Evolutionary conservation across 306 rosid species (phyloP).

Genomic region (Vicia villosa): DNA sequence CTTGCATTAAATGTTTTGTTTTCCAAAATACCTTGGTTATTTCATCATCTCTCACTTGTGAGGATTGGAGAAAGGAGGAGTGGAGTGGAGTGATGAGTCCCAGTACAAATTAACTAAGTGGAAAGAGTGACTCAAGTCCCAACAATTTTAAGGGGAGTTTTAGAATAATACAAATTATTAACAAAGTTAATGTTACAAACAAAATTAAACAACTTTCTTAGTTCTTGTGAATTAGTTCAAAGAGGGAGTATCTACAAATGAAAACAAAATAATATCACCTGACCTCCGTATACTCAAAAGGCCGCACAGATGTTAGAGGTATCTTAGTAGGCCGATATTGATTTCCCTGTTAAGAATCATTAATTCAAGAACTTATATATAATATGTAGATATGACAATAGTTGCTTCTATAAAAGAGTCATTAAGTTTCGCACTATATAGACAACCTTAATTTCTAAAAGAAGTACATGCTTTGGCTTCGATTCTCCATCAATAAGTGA

Average conservation of each 20-base stretch:
- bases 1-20: background rate
- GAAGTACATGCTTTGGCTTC: slow-evolving; percentile 95
- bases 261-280: slow-evolving; percentile 31
- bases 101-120: background rate
- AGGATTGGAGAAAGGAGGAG: slow-evolving; percentile 1
- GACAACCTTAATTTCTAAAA: slow-evolving; percentile 90
- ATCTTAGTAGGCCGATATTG: slow-evolving; percentile 98
- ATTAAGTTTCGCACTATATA: slow-evolving; percentile 28
- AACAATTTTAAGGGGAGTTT: background rate
- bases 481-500: slow-evolving; percentile 99
- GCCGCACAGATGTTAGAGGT: slow-evolving; percentile 90
- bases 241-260: background rate
- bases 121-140: background rate
- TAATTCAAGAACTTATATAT: slow-evolving; percentile 27
- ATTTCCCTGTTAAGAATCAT: slow-evolving; percentile 66
- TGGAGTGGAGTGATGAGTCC: background rate
- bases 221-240: background rate
- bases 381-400: slow-evolving; percentile 14
- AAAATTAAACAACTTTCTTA: slow-evolving; percentile 6
- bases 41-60: slow-evolving; percentile 1
- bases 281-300: slow-evolving; percentile 94
- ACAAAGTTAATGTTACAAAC: slow-evolving; percentile 2
- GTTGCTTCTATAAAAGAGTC: slow-evolving; percentile 26
- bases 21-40: background rate
- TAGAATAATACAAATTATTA: background rate